Percentiles rank a stretch among this genome's conserved stretches.
Evolutionary conservation across 2,329 filamentous ascomycete genomes (phyloP).

Genomic region (Atkinsonella texensis): DNA sequence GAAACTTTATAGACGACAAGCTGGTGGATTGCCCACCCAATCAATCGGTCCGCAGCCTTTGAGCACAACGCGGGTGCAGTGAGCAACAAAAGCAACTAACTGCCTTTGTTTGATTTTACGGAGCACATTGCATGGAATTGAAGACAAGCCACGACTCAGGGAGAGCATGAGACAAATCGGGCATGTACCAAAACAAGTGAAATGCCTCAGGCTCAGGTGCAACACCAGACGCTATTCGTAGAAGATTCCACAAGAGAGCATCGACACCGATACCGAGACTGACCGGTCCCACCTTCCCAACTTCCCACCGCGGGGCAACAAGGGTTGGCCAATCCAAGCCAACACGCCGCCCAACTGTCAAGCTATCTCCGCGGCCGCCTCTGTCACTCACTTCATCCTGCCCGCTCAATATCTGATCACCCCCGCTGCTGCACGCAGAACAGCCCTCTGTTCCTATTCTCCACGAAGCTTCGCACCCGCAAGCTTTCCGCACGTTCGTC

Average conservation of each 20-base stretch:
- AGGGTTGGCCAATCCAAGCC: neutral
- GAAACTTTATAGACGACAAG: neutral
- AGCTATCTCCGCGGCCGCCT: neutral
- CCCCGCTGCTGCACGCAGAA: neutral
- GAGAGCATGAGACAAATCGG: too few relatives aligned
- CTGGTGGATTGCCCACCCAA: neutral
- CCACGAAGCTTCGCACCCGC: neutral
- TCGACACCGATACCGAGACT: neutral
- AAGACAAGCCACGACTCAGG: neutral
- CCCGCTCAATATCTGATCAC: neutral
- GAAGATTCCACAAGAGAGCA: constrained; percentile 7
- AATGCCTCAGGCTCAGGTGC: too few relatives aligned
- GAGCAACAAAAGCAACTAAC: neutral
- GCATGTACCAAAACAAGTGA: too few relatives aligned
- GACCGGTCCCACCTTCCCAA: neutral
- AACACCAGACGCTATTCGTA: neutral
- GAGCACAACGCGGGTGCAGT: neutral
- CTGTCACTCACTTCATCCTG: neutral
- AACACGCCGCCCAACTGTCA: neutral
- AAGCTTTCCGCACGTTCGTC: neutral
- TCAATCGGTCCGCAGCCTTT: neutral
- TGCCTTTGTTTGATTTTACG: too few relatives aligned
- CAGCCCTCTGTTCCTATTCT: neutral
- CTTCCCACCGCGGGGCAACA: neutral
- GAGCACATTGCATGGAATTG: neutral